Conservation (phyloP, 805 yeast species). For the Candida corydali region DNA sequence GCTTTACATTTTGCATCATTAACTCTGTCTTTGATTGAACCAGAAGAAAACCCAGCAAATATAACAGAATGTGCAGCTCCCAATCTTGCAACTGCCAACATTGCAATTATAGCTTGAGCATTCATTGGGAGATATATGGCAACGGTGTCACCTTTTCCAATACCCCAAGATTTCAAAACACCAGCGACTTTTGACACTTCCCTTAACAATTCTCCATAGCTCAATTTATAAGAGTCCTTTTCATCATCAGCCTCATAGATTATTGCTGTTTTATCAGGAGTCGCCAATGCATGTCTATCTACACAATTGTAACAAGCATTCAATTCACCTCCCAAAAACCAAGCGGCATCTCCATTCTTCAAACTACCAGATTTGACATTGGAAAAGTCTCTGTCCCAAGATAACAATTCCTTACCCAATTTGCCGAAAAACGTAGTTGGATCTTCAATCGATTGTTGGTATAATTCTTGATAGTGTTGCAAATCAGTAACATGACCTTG, state of each 20-base stretch:
- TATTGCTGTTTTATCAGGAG: conserved; percentile 71
- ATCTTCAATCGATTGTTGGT: conserved; percentile 69
- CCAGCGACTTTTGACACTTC: conserved; percentile 72
- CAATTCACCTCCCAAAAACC: conserved; percentile 78
- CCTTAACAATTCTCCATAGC: conserved; percentile 67
- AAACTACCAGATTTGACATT: conserved; percentile 63
- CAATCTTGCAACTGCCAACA: conserved; percentile 73
- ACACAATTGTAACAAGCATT: conserved; percentile 81
- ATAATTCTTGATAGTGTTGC: conserved; percentile 66
- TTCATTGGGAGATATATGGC: conserved; percentile 87
- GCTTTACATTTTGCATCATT: conserved; percentile 68
- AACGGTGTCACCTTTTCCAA: conserved; percentile 78
- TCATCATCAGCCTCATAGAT: conserved; percentile 82
- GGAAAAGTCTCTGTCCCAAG: conserved; percentile 78
- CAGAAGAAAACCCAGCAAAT: conserved; percentile 79
- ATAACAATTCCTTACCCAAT: conserved; percentile 64
- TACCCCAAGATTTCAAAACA: conserved; percentile 61
- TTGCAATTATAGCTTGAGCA: conserved; percentile 70
- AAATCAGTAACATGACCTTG: conserved; percentile 56
- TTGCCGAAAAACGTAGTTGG: conserved; percentile 81
- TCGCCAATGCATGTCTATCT: conserved; percentile 71
- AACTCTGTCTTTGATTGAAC: conserved; percentile 67
- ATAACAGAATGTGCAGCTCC: conserved; percentile 86
- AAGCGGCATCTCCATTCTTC: conserved; percentile 51
- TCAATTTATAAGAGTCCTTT: conserved; percentile 54